Evolutionary conservation across 164 flowering plant genomes (phyloP).

Genomic region (Tinospora cordifolia): DNA sequence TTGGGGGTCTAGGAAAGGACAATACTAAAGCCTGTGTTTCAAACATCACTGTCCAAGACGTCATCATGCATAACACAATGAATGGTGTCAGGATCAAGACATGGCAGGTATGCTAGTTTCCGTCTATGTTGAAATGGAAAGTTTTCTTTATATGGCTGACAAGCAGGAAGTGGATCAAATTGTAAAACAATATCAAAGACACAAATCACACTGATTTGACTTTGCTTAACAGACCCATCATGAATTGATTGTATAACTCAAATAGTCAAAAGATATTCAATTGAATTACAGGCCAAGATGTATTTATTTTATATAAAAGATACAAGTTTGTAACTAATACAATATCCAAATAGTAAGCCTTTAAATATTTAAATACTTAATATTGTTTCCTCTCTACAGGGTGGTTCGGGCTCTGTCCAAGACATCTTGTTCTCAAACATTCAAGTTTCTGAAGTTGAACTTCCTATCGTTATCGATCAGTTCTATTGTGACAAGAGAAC

Average conservation of each 20-base stretch:
- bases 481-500: constrained; percentile 35
- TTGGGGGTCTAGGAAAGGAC: constrained; percentile 43
- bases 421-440: constrained; percentile 37
- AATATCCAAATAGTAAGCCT: not conserved
- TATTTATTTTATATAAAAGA: no score
- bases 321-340: not conserved
- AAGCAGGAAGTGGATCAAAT: not conserved
- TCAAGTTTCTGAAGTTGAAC: constrained; percentile 35
- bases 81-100: constrained; percentile 48
- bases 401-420: constrained; percentile 40
- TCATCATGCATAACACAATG: constrained; percentile 29
- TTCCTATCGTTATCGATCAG: constrained; percentile 42
- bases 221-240: not conserved
- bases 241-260: not conserved
- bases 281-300: not conserved
- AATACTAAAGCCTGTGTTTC: constrained; percentile 44
- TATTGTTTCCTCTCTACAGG: constrained; percentile 23
- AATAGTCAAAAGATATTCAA: not conserved
- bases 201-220: not conserved
- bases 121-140: not conserved
- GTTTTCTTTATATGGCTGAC: not conserved
- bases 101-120: constrained; percentile 38
- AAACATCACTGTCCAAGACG: constrained; percentile 36
- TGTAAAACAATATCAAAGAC: not conserved
- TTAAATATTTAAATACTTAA: not conserved